phyloP scores from a whole-genome alignment of 1,284 basidiomycete species.

The Pholiota adiposa region DNA sequence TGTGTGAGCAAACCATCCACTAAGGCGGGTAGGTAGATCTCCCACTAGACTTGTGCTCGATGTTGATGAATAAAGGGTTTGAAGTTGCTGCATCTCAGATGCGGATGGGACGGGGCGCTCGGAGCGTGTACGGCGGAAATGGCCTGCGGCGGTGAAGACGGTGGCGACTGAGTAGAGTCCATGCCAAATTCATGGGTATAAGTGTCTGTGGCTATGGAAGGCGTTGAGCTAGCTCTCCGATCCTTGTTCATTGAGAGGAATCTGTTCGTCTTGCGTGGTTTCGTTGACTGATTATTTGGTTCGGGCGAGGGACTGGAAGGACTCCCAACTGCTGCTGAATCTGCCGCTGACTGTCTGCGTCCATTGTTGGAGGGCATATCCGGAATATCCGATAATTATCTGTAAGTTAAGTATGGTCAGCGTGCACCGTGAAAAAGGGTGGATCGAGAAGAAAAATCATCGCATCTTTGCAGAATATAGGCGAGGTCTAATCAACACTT shows the following conservation, averaged over 20 bases:
- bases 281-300: conserved; percentile 27
- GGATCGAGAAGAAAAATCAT: not conserved
- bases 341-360: conserved; percentile 40
- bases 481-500: not conserved
- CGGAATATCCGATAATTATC: conserved; percentile 44
- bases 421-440: not conserved
- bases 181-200: conserved; percentile 12
- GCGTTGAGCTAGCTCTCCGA: conserved; percentile 5
- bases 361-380: conserved; percentile 25
- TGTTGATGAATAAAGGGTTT: conserved; percentile 32
- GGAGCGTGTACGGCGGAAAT: conserved; percentile 32
- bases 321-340: conserved; percentile 38
- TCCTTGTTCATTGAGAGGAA: conserved; percentile 26
- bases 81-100: conserved; percentile 28
- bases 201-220: not conserved
- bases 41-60: conserved; percentile 32
- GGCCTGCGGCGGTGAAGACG: conserved; percentile 11
- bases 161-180: conserved; percentile 26
- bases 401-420: not conserved
- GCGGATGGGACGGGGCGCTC: conserved; percentile 33
- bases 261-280: conserved; percentile 31
- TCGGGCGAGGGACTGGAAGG: conserved; percentile 36
- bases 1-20: not conserved
- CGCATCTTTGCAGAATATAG: not conserved
- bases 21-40: conserved; percentile 23